Percentiles rank a stretch among this genome's conserved stretches.
These are phyloP conservation scores for Aspergillus sp. DNA, from an alignment of 2,329 filamentous ascomycete genomes.

Conservation along the genomic window DNA sequence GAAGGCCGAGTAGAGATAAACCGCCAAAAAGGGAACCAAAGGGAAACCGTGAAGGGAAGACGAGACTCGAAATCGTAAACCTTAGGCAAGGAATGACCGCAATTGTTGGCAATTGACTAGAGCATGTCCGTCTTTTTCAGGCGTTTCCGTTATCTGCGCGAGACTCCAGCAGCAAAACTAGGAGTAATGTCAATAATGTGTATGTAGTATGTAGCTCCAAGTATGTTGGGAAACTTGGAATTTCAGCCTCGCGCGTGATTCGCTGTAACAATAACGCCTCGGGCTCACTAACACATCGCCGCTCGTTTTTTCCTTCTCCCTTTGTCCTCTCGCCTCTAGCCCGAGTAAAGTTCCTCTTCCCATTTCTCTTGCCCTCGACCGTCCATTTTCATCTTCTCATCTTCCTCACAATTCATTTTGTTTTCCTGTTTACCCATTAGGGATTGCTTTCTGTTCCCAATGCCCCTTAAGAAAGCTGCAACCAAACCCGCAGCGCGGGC, in stretches of 20 bases:
- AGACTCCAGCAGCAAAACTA: background rate
- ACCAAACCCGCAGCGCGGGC: constrained; percentile 22
- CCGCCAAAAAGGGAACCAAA: background rate
- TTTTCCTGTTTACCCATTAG: background rate
- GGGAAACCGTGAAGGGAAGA: background rate
- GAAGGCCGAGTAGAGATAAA: too few species aligned
- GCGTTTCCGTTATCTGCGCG: too few species aligned
- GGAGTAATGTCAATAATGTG: background rate
- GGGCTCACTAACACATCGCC: background rate
- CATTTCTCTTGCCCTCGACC: background rate
- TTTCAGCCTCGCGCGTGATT: constrained; percentile 7
- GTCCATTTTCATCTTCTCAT: background rate
- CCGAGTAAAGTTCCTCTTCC: background rate
- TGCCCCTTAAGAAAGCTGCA: constrained; percentile 33
- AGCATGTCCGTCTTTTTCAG: too few species aligned
- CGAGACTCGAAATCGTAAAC: background rate
- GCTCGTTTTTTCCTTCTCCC: constrained; percentile 6
- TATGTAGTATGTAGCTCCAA: background rate
- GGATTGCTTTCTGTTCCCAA: constrained; percentile 5
- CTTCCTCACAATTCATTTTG: background rate
- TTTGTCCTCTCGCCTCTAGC: constrained; percentile 8
- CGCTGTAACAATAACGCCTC: constrained; percentile 6
- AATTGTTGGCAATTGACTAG: too few species aligned
- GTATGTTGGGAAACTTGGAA: constrained; percentile 1
- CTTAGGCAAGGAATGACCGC: background rate